phyloP scores from a whole-genome alignment of 2,329 filamentous ascomycete genomes.

The Botrytis hyacinthi region DNA sequence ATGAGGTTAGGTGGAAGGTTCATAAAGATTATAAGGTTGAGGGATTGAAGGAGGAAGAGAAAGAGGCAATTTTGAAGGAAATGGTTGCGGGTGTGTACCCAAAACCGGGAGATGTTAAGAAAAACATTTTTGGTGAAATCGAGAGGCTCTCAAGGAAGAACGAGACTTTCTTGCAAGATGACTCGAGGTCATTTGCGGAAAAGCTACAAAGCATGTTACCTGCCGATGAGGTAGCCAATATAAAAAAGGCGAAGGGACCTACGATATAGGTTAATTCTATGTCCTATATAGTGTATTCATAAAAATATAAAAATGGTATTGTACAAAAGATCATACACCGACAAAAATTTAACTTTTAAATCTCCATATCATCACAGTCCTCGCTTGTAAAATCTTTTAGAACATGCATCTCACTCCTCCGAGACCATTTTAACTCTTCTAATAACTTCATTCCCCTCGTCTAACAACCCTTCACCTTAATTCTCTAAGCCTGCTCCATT shows the following conservation, averaged over 20 bases:
- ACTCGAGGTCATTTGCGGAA: slow-evolving; percentile 33
- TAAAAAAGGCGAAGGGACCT: slow-evolving; percentile 2
- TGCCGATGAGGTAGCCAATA: slow-evolving; percentile 3
- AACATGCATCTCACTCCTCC: neutral
- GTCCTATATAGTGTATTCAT: slow-evolving; percentile 22
- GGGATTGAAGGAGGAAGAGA: slow-evolving; percentile 24
- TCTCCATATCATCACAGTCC: neutral
- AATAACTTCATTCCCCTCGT: neutral
- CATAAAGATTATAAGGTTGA: slow-evolving; percentile 19
- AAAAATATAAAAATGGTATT: slow-evolving; percentile 20
- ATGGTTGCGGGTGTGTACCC: slow-evolving; percentile 38
- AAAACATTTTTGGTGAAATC: slow-evolving; percentile 28
- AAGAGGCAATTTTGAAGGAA: slow-evolving; percentile 28
- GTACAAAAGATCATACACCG: slow-evolving; percentile 25
- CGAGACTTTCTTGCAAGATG: slow-evolving; percentile 37
- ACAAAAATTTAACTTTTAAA: slow-evolving; percentile 4
- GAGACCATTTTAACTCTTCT: neutral
- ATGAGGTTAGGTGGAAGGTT: slow-evolving; percentile 9
- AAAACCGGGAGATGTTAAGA: slow-evolving; percentile 23
- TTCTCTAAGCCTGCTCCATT: slow-evolving; percentile 36
- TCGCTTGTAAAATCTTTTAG: neutral
- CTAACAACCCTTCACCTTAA: neutral
- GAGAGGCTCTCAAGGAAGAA: slow-evolving; percentile 34
- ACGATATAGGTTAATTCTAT: slow-evolving; percentile 12
- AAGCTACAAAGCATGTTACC: slow-evolving; percentile 36